Evolutionary conservation across 352 stramenopile genomes (phyloP), one percentile per base, ranked within the genome.

Genomic region (Phytophthora fragariaefolia): DNA sequence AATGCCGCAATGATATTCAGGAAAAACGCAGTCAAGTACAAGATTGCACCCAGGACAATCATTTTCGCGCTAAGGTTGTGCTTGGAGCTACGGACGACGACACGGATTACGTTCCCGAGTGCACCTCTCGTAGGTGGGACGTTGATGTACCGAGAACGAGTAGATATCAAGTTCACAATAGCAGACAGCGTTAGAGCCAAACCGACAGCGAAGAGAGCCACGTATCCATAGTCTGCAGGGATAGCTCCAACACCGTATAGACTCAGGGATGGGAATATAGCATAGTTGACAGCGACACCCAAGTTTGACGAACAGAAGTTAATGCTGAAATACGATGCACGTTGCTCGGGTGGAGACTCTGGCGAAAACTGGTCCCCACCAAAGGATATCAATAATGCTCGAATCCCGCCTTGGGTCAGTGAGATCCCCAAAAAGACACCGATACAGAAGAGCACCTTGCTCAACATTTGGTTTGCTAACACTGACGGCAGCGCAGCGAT

Each of bases 261-360:
- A 53, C 69, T 90, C 15, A 96, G 62, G 24, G 77, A 82, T n/a
- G 84, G 82, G 32, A 95, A 80, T 36, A 92, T 77, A 7, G 71
- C 85, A 71, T 92, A 96, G 55, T 77, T 85, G 47, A 95, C 75
- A 15, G 74, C 55, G 9, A 85, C 76, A 26, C 87, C 87, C 38
- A 91, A 69, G 68, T 95, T 95, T 63, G 92, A 79, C 38, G 65
- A 68, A 65, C 77, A 92, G 73, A 94, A 96, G 57, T 61, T 61
- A 13, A 61, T 61, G 26, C 54, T 61, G 40, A 61, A 61, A 27
- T 52, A 61, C 26, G 54, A 61, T 28, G 54, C 54, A 28, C 54
- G 40, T 40, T 61, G 54, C 24, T 61, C 38, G 5, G 54, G 54
- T 4, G 54, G 54, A 10, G 54, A 61, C 9, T 9, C 20, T 9